Base-by-base conservation (phyloP, 2,329 filamentous ascomycete genomes). In the Blastomyces silverae region DNA sequence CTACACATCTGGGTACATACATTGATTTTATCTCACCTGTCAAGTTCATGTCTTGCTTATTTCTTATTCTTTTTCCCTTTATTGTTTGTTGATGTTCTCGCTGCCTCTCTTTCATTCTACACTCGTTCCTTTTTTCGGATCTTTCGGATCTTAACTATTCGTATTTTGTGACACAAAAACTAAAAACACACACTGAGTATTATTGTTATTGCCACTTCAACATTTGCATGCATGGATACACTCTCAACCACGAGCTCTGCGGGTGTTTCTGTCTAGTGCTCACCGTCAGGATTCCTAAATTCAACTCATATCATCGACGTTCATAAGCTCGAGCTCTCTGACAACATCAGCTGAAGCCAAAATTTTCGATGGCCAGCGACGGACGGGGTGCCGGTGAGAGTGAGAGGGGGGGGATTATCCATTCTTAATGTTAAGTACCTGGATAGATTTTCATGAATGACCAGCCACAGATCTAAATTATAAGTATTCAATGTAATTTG, bases 141-240 rank as follows among this genome's bases (percentile, higher is more conserved):
- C 50, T 42, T 58, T 58, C 55, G 55, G 55, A 58, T 58, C 34
- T 58, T n/a, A 34, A 34, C 20, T 57, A n/a, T 17, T 58, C 17
- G 20, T 42, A 37, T 58, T 25, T 15, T 44, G 1, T 39, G 25
- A 34, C 4, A 31, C 52, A 31, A 13, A 31, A 56, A 28, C 31
- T 37, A 10, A 56, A 56, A 34, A 34, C 25, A 56, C 8, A 17
- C 53, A 34, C 28, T 34, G 25, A 56, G 31, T n/a, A 37, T 58
- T 37, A 7, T 15, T 57, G 8, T 22, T 58, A 37, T 37, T 58
- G 17, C 55, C 17, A 37, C 34, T 1, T 10, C 34, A 37, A 37
- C 34, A 37, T 37, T 22, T 48, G 17, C 46, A 46, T 46, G 6
- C 20, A 46, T 34, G 31, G 5, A 34, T 34, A 34, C 31, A 34